A percentile compares a stretch with the other conserved stretches of the same genome.
These are phyloP conservation scores for Psophocarpus tetragonolobus DNA, from an alignment of 306 rosid species.

Conservation along the genomic window DNA sequence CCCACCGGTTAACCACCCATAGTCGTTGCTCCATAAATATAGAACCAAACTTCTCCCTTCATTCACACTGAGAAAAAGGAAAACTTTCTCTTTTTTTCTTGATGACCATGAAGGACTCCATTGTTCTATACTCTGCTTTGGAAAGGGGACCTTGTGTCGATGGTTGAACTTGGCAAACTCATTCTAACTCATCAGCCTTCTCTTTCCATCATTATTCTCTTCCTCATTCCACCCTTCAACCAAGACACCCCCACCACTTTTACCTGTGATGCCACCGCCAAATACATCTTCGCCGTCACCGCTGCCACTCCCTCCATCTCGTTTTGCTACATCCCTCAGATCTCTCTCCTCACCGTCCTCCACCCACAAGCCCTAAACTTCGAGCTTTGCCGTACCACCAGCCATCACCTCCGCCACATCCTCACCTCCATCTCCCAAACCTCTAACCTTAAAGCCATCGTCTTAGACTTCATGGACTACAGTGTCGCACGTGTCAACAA, in stretches of 20 bases:
- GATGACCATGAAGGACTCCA: conserved; percentile 12
- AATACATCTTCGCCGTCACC: conserved; percentile 37
- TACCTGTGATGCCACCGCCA: conserved; percentile 17
- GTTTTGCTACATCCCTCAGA: conserved; percentile 30
- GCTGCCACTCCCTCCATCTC: conserved; percentile 23
- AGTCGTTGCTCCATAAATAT: background rate
- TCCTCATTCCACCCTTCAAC: conserved; percentile 40
- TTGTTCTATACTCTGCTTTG: conserved; percentile 6
- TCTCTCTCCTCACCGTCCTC: background rate
- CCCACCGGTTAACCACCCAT: too few relatives aligned
- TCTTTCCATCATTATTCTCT: conserved; percentile 33
- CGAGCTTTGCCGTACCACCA: background rate
- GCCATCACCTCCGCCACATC: background rate
- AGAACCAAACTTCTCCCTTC: background rate
- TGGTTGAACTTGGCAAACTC: conserved; percentile 30
- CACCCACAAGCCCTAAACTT: background rate
- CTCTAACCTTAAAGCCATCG: conserved; percentile 27
- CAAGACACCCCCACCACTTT: conserved; percentile 2
- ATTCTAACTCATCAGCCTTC: conserved; percentile 36
- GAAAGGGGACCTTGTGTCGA: conserved; percentile 12
- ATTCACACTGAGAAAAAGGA: background rate
- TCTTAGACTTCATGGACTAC: conserved; percentile 47
- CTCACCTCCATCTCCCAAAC: conserved; percentile 4
- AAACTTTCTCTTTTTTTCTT: background rate
- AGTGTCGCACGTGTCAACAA: background rate